phyloP scores from a whole-genome alignment of 2,329 filamentous ascomycete genomes.

The Claviceps humidiphila region DNA sequence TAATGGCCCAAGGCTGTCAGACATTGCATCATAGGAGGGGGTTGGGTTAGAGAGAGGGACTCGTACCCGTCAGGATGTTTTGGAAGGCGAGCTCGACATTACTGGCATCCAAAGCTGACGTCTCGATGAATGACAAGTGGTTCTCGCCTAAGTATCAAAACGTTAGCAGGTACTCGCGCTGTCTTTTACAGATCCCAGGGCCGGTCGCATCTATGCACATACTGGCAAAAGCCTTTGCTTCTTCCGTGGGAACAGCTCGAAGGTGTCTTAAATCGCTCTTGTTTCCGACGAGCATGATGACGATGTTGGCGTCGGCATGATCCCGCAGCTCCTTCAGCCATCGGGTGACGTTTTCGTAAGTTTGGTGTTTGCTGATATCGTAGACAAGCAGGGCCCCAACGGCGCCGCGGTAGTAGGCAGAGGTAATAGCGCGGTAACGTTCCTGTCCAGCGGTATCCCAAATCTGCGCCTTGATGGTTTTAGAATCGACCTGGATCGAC shows the following conservation, averaged over 20 bases:
- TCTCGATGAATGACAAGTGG: conserved; percentile 98
- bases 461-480: conserved; percentile 99
- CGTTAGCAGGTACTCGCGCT: conserved; percentile 1
- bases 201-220: conserved; percentile 18
- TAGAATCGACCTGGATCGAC: conserved; percentile 96
- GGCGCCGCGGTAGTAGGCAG: conserved; percentile 95
- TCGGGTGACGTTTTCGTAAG: conserved; percentile 96
- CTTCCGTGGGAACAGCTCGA: conserved; percentile 90
- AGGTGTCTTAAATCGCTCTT: conserved; percentile 99
- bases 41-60: not conserved
- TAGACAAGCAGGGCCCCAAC: conserved; percentile 96
- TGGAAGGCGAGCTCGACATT: conserved; percentile 99
- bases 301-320: conserved; percentile 96
- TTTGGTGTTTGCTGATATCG: conserved; percentile 99
- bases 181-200: not conserved
- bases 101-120: conserved; percentile 93
- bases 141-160: conserved; percentile 61
- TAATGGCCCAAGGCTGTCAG: conserved; percentile 4
- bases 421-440: conserved; percentile 97
- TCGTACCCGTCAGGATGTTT: conserved; percentile 92
- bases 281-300: conserved; percentile 99
- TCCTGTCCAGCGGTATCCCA: conserved; percentile 99
- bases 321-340: conserved; percentile 98
- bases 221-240: conserved; percentile 98
- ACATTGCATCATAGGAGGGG: not conserved